These are phyloP conservation scores for Rhodomyrtus tomentosa DNA, from an alignment of 345 rosid genomes.

Conservation along the genomic window DNA sequence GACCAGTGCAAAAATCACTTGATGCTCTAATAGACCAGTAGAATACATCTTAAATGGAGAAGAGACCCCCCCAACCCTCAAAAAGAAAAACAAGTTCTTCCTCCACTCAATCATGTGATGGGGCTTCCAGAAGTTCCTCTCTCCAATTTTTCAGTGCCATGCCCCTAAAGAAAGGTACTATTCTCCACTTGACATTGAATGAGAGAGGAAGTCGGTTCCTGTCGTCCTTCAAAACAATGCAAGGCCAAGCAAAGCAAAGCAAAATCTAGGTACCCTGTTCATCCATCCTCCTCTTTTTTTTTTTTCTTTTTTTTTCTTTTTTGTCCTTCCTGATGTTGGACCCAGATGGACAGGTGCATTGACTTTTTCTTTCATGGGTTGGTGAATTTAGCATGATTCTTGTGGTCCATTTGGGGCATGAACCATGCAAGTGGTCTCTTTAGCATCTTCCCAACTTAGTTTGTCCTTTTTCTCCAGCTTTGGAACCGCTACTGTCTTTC, in stretches of 20 bases:
- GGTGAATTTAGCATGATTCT: background rate
- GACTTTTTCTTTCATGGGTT: background rate
- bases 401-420: background rate
- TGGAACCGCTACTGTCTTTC: background rate
- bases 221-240: background rate
- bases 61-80: background rate
- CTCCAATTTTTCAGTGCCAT: conserved; percentile 8
- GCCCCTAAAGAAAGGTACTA: background rate
- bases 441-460: background rate
- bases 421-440: background rate
- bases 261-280: background rate
- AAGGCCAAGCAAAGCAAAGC: background rate
- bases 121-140: background rate
- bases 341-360: background rate
- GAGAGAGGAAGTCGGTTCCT: background rate
- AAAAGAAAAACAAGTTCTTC: background rate
- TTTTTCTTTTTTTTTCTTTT: background rate
- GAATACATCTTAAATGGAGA: background rate
- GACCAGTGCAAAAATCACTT: background rate
- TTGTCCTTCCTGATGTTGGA: background rate
- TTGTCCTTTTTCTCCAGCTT: background rate
- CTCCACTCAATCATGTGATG: conserved; percentile 1
- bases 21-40: background rate
- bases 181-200: background rate
- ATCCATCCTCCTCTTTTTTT: background rate